These are phyloP conservation scores for Venturia effusa DNA, from an alignment of 2,329 filamentous ascomycete genomes.

Conservation along the genomic window DNA sequence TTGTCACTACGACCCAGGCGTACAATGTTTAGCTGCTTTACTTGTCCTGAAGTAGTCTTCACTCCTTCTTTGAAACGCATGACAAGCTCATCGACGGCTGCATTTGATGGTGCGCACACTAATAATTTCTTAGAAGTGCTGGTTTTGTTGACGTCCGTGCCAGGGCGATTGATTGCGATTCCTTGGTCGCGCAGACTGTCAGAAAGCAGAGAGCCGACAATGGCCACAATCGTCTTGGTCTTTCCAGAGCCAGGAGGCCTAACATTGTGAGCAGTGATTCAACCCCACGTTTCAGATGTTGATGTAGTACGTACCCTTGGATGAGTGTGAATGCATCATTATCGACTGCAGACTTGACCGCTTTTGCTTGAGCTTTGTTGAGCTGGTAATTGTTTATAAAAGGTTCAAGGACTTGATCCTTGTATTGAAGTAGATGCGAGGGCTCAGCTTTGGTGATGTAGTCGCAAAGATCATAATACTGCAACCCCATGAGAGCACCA, in stretches of 20 bases:
- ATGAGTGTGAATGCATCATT: conserved; percentile 97
- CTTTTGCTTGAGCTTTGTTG: conserved; percentile 81
- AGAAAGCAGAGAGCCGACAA: conserved; percentile 78
- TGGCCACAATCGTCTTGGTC: conserved; percentile 94
- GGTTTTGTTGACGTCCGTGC: conserved; percentile 13
- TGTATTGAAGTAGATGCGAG: conserved; percentile 75
- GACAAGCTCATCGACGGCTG: conserved; percentile 91
- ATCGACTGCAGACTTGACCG: conserved; percentile 81
- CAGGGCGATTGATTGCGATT: conserved; percentile 28
- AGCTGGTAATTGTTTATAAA: conserved; percentile 70
- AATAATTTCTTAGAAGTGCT: conserved; percentile 66
- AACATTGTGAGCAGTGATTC: conserved; percentile 16
- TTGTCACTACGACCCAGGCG: conserved; percentile 85
- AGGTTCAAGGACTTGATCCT: conserved; percentile 57
- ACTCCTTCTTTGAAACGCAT: conserved; percentile 83
- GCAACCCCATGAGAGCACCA: conserved; percentile 76
- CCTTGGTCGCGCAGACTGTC: conserved; percentile 41
- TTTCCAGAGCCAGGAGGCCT: conserved; percentile 93
- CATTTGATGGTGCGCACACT: conserved; percentile 97
- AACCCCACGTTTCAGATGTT: background rate
- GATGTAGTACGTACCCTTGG: conserved; percentile 54
- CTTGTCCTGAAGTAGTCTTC: conserved; percentile 61
- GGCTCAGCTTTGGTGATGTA: conserved; percentile 85
- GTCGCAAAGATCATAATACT: conserved; percentile 92
- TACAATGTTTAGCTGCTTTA: conserved; percentile 72